Percentiles rank a stretch among this genome's conserved stretches.
phyloP scores from a whole-genome alignment of 371 early-diverging fungal species.

The Rhizopus stolonifer region DNA sequence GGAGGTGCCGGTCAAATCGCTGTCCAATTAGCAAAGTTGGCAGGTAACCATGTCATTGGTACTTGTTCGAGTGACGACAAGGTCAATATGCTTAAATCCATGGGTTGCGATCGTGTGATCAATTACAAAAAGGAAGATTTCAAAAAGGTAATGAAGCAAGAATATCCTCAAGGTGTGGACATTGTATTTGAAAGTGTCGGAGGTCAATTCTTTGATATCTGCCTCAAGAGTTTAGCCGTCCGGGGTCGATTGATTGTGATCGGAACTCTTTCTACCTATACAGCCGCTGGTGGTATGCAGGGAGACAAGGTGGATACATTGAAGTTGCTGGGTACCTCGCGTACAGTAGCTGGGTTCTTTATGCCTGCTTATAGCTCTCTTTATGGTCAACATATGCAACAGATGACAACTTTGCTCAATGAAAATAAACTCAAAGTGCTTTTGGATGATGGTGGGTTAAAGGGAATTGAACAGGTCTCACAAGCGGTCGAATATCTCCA shows the following conservation, averaged over 20 bases:
- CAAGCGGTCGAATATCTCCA: slow-evolving; percentile 48
- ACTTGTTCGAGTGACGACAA: slow-evolving; percentile 52
- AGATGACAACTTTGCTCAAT: slow-evolving; percentile 28
- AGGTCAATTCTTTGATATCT: slow-evolving; percentile 53
- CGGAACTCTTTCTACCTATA: slow-evolving; percentile 54
- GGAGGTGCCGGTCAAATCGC: slow-evolving; percentile 56
- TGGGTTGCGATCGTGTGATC: slow-evolving; percentile 49
- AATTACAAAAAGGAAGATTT: slow-evolving; percentile 54
- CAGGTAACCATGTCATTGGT: slow-evolving; percentile 54
- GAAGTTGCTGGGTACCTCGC: slow-evolving; percentile 50
- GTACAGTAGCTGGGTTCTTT: slow-evolving; percentile 62
- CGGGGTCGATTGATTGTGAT: slow-evolving; percentile 63
- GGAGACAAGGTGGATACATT: slow-evolving; percentile 50
- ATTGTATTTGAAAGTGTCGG: slow-evolving; percentile 66
- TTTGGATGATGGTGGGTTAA: slow-evolving; percentile 41
- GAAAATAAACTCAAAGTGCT: slow-evolving; percentile 41
- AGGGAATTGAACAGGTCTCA: slow-evolving; percentile 41
- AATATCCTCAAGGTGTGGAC: slow-evolving; percentile 59
- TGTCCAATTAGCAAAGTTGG: slow-evolving; percentile 50
- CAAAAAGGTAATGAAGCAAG: slow-evolving; percentile 49
- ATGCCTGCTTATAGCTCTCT: slow-evolving; percentile 33
- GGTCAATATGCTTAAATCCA: slow-evolving; percentile 39
- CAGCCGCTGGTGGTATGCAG: slow-evolving; percentile 31
- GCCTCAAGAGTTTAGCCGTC: slow-evolving; percentile 47
- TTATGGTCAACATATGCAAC: slow-evolving; percentile 34